Percentiles rank a stretch among this genome's conserved stretches.
phyloP scores from a whole-genome alignment of 768 basidiomycete species.

The Serendipita indica region DNA sequence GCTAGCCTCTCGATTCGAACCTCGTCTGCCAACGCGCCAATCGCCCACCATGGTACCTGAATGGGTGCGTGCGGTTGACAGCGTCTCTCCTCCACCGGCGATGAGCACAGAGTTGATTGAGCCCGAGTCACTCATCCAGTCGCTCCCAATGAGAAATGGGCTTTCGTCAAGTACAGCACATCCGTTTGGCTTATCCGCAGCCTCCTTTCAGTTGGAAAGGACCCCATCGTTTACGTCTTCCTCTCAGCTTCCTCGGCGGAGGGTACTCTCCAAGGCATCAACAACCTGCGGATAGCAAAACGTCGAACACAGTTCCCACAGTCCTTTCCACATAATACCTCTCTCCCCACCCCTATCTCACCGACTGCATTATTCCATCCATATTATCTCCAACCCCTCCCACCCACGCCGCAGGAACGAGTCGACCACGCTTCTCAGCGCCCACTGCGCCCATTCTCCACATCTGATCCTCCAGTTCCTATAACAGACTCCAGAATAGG shows the following conservation, averaged over 20 bases:
- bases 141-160: too few relatives aligned
- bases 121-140: too few relatives aligned
- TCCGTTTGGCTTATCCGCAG: too few relatives aligned
- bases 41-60: not conserved
- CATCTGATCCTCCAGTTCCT: not conserved
- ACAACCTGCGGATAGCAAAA: not conserved
- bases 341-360: not conserved
- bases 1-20: not conserved
- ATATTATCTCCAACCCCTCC: not conserved
- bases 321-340: not conserved
- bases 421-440: not conserved
- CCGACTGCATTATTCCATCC: not conserved
- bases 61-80: not conserved
- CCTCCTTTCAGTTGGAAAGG: too few relatives aligned
- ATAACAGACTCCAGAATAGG: not conserved
- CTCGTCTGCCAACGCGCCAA: not conserved
- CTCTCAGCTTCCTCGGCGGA: too few relatives aligned
- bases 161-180: too few relatives aligned
- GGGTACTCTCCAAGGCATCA: not conserved
- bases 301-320: not conserved
- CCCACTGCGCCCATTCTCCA: not conserved
- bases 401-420: not conserved
- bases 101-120: too few relatives aligned
- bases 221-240: not conserved
- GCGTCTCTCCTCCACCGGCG: too few relatives aligned